These are phyloP conservation scores for Wickerhamiella azyma DNA, from an alignment of 805 yeast genomes.

Conservation along the genomic window DNA sequence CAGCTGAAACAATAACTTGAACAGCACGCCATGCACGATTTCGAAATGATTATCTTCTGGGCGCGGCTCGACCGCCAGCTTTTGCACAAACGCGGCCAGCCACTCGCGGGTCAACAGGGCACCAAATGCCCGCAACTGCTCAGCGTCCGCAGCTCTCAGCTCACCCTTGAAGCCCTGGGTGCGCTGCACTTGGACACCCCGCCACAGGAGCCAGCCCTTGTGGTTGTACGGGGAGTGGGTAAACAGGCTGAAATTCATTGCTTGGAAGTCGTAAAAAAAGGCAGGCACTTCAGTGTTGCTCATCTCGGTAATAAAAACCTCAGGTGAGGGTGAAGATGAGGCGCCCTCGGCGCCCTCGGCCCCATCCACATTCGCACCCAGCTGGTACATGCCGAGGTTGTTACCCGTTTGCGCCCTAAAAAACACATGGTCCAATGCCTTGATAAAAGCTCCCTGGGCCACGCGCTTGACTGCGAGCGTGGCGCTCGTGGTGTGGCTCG, in stretches of 20 bases:
- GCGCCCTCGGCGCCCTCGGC: too few species aligned
- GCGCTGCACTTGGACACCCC: not conserved
- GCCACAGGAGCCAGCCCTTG: constrained; percentile 10
- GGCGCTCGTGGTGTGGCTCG: constrained; percentile 22
- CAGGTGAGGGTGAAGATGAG: constrained; percentile 22
- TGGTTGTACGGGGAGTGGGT: constrained; percentile 1
- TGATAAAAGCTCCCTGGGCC: constrained; percentile 46
- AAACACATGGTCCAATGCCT: constrained; percentile 35
- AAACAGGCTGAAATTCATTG: not conserved
- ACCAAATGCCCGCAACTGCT: too few species aligned
- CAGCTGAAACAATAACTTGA: constrained; percentile 37
- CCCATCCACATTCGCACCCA: constrained; percentile 8
- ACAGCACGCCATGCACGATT: constrained; percentile 46
- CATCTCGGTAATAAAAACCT: constrained; percentile 40
- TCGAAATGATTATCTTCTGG: constrained; percentile 49
- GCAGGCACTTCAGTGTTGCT: constrained; percentile 36
- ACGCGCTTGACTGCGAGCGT: constrained; percentile 56
- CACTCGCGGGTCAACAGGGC: not conserved
- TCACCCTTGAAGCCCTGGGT: not conserved
- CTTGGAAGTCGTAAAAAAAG: constrained; percentile 37
- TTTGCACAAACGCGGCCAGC: constrained; percentile 24
- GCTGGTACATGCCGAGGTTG: constrained; percentile 27
- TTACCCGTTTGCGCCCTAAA: constrained; percentile 36
- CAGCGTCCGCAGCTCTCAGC: too few species aligned
- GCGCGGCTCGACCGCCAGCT: constrained; percentile 44